phyloP scores from a whole-genome alignment of 352 stramenopile genomes.

The Phytopythium litorale region DNA sequence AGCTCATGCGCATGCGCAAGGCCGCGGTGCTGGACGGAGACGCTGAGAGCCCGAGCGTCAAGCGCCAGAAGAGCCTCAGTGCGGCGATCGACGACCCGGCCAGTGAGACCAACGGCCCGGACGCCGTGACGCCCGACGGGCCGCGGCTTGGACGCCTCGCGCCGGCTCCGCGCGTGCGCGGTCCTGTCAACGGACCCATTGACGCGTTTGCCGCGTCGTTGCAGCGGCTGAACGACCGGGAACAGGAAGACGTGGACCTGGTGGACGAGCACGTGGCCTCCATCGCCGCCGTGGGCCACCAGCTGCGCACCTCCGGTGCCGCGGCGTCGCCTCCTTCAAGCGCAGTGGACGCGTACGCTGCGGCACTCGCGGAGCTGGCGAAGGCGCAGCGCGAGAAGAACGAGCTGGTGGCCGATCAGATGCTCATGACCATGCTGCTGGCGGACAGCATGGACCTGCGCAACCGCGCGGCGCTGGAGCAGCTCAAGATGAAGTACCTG shows the following conservation, averaged over 20 bases:
- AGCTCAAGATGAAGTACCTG: conserved; percentile 16
- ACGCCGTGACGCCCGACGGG: neutral
- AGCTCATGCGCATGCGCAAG: conserved; percentile 10
- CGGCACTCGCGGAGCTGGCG: conserved; percentile 8
- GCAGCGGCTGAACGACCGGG: conserved; percentile 5
- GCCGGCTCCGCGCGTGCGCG: neutral
- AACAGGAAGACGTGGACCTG: conserved; percentile 1
- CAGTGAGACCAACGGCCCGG: neutral
- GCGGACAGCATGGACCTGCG: conserved; percentile 7
- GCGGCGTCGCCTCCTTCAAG: neutral
- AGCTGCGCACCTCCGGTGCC: neutral
- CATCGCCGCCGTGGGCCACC: conserved; percentile 4
- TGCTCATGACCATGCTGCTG: conserved; percentile 19
- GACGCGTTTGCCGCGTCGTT: neutral
- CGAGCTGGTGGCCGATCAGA: conserved; percentile 14
- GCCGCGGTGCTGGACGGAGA: neutral
- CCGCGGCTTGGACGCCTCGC: conserved; percentile 1
- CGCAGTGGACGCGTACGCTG: conserved; percentile 3
- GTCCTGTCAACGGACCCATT: neutral
- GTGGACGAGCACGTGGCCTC: conserved; percentile 5
- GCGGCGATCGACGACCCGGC: neutral
- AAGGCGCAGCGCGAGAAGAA: conserved; percentile 12
- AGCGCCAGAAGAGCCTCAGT: neutral
- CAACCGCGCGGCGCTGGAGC: conserved; percentile 10
- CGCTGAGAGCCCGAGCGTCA: neutral